Evolutionary conservation across 148 eudicot species (phyloP).

Genomic region (Fagopyrum tataricum): DNA sequence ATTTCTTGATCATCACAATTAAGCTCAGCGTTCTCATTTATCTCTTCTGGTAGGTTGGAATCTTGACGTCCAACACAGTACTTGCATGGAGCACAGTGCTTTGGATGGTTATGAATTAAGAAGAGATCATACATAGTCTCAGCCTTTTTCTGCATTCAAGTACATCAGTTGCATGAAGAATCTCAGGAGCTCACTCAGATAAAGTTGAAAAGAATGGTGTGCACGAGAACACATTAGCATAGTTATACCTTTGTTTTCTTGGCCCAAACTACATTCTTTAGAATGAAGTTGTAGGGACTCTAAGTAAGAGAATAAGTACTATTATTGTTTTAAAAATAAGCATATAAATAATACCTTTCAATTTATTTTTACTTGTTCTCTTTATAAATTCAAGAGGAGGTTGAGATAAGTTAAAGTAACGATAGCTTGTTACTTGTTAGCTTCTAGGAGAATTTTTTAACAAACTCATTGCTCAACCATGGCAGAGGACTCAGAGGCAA

Average conservation of each 20-base stretch:
- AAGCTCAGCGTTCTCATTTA: slow-evolving; percentile 22
- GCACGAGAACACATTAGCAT: not conserved
- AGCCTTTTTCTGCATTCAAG: slow-evolving; percentile 41
- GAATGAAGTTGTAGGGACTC: not conserved
- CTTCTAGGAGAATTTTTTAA: not conserved
- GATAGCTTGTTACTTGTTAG: not conserved
- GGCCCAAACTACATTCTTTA: not conserved
- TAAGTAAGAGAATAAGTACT: not conserved
- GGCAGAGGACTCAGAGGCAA: not conserved
- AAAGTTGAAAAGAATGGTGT: not conserved
- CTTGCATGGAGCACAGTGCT: slow-evolving; percentile 34
- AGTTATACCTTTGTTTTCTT: not conserved
- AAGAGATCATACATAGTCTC: slow-evolving; percentile 42
- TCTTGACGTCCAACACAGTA: slow-evolving; percentile 24
- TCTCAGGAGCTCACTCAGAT: not conserved
- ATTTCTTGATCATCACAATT: slow-evolving; percentile 28
- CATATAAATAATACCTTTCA: not conserved
- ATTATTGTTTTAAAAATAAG: not conserved
- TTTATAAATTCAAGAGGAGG: not conserved
- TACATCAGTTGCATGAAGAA: slow-evolving; percentile 6
- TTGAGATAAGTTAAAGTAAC: not conserved
- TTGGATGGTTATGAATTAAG: slow-evolving; percentile 26
- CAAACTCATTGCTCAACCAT: not conserved
- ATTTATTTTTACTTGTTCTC: not conserved
- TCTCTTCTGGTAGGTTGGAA: slow-evolving; percentile 32